phyloP scores from a whole-genome alignment of 306 rosid genomes.

The Senna siamea region DNA sequence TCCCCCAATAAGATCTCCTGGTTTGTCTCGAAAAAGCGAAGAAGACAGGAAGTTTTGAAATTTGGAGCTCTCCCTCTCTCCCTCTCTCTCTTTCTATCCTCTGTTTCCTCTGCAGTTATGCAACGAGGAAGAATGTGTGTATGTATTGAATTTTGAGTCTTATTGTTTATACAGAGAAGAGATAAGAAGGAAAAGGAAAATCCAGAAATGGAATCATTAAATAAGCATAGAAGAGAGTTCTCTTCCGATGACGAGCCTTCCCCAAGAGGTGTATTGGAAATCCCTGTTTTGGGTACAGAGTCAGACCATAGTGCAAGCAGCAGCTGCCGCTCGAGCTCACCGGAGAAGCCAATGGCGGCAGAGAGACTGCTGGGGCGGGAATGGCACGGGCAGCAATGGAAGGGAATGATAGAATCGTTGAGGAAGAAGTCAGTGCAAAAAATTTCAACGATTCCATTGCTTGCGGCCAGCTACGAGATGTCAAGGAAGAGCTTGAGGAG shows the following conservation, averaged over 20 bases:
- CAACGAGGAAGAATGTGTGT: neutral
- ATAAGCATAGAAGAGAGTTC: constrained; percentile 6
- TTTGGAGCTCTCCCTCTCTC: neutral
- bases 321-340: constrained; percentile 34
- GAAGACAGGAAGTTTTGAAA: neutral
- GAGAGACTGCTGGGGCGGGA: constrained; percentile 14
- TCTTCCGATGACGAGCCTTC: constrained; percentile 54
- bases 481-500: constrained; percentile 51
- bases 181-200: constrained; percentile 38
- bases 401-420: constrained; percentile 57
- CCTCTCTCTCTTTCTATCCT: neutral
- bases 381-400: constrained; percentile 54
- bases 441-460: constrained; percentile 61
- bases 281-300: constrained; percentile 58
- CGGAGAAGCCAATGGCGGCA: constrained; percentile 35
- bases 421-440: constrained; percentile 60
- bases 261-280: constrained; percentile 79
- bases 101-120: constrained; percentile 31
- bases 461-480: constrained; percentile 53
- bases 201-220: constrained; percentile 36
- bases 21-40: neutral
- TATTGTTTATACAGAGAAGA: constrained; percentile 29
- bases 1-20: neutral
- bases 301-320: constrained; percentile 53
- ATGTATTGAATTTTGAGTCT: neutral